Conservation (phyloP, 805 yeast species). For the Candida easanensis region DNA sequence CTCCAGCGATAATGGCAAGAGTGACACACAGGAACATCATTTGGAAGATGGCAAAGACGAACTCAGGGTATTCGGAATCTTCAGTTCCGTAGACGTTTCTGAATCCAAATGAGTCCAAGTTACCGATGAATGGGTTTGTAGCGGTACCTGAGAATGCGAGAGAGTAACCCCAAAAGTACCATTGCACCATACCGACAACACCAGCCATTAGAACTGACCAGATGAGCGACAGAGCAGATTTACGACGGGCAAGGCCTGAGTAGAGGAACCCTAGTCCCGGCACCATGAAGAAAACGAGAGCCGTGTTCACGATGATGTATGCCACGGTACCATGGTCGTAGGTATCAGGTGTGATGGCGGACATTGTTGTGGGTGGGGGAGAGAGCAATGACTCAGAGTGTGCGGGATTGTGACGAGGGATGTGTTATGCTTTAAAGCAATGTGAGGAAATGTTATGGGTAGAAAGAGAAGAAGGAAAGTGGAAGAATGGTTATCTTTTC, state of each 20-base stretch:
- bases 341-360: slow-evolving; percentile 30
- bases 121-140: slow-evolving; percentile 82
- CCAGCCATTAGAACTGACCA: slow-evolving; percentile 77
- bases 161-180: slow-evolving; percentile 99
- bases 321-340: slow-evolving; percentile 47
- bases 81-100: slow-evolving; percentile 57
- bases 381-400: no score
- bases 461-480: no score
- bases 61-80: slow-evolving; percentile 64
- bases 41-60: slow-evolving; percentile 83
- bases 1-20: slow-evolving; percentile 86
- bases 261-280: slow-evolving; percentile 93
- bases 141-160: slow-evolving; percentile 82
- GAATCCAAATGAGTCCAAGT: slow-evolving; percentile 79
- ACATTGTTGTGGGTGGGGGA: slow-evolving; percentile 12
- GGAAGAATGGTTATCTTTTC: no score
- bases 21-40: slow-evolving; percentile 93
- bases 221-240: slow-evolving; percentile 83
- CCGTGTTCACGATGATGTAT: slow-evolving; percentile 57
- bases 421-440: no score
- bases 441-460: no score
- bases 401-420: no score
- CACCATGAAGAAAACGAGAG: slow-evolving; percentile 84
- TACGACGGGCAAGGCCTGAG: slow-evolving; percentile 87
- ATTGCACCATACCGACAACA: slow-evolving; percentile 74